Conservation (phyloP, 2,329 filamentous ascomycete genomes). For the Neopestalotiopsis sp. region DNA sequence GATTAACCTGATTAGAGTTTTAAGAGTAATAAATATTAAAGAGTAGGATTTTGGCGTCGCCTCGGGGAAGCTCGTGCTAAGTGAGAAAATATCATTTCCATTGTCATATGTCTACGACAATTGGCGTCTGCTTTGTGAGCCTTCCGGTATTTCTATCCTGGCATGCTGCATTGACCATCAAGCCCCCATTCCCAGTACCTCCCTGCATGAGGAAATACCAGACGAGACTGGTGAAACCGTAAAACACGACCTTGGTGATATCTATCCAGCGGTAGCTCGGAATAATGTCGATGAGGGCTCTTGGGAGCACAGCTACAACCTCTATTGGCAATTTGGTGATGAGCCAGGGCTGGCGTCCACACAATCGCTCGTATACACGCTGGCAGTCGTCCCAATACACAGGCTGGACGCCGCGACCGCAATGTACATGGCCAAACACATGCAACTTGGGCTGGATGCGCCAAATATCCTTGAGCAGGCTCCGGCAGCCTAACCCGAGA, state of each 20-base stretch:
- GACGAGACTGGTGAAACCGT: conserved; percentile 52
- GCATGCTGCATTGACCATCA: conserved; percentile 64
- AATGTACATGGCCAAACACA: conserved; percentile 87
- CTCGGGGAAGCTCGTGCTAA: not conserved
- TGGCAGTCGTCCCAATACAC: conserved; percentile 80
- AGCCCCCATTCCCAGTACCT: conserved; percentile 44
- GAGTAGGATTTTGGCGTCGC: not conserved
- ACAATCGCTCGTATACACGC: conserved; percentile 70
- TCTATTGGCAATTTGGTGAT: not conserved
- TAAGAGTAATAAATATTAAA: not conserved
- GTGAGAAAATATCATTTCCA: not conserved
- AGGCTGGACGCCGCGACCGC: conserved; percentile 70
- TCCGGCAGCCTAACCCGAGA: conserved; percentile 71
- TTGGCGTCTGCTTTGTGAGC: conserved; percentile 43
- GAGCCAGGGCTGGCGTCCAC: conserved; percentile 42
- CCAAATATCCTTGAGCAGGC: conserved; percentile 74
- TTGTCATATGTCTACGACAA: conserved; percentile 33
- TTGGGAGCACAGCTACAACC: conserved; percentile 30
- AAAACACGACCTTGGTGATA: conserved; percentile 46
- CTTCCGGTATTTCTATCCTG: conserved; percentile 59
- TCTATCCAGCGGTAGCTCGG: conserved; percentile 53
- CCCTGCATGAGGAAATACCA: conserved; percentile 64
- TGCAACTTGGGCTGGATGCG: conserved; percentile 76
- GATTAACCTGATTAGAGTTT: not conserved
- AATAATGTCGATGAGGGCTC: conserved; percentile 50